A percentile compares a stretch with the other conserved stretches of the same genome.
Evolutionary conservation across 78 protist genomes (phyloP).

Genomic region (Trichosphaerium sp.): DNA sequence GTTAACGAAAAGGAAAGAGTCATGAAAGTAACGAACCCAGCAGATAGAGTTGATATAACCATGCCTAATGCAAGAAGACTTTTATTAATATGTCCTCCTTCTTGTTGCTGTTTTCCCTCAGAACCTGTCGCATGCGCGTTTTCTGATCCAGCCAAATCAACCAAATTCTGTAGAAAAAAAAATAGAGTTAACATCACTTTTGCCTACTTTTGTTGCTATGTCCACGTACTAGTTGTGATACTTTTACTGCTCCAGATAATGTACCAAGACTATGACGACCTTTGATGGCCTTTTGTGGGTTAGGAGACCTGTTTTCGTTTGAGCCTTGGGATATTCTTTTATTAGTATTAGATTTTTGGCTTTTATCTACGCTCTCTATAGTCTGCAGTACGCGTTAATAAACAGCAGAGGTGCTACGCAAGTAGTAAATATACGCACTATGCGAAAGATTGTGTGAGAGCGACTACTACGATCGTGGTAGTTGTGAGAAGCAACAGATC

Average conservation of each 20-base stretch:
- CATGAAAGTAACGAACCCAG: not conserved
- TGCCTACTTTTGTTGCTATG: too few relatives aligned
- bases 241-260: too few relatives aligned
- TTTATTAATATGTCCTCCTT: constrained; percentile 69
- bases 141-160: constrained; percentile 86
- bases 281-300: too few relatives aligned
- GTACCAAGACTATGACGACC: too few relatives aligned
- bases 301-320: too few relatives aligned
- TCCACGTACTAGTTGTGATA: too few relatives aligned
- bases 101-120: constrained; percentile 65
- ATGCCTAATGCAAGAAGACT: constrained; percentile 61
- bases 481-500: constrained; percentile 57
- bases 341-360: not conserved
- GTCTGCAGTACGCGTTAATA: too few relatives aligned
- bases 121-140: constrained; percentile 57
- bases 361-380: constrained; percentile 33
- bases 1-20: not conserved
- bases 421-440: too few relatives aligned
- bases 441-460: constrained; percentile 78
- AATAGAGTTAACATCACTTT: not conserved
- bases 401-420: too few relatives aligned
- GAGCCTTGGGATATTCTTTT: too few relatives aligned
- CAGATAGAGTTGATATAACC: constrained; percentile 54
- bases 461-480: constrained; percentile 73
- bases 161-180: constrained; percentile 49